Percentiles rank a stretch among this genome's conserved stretches.
These are phyloP conservation scores for Cicer bijugum DNA, from an alignment of 306 rosid species.

Conservation along the genomic window DNA sequence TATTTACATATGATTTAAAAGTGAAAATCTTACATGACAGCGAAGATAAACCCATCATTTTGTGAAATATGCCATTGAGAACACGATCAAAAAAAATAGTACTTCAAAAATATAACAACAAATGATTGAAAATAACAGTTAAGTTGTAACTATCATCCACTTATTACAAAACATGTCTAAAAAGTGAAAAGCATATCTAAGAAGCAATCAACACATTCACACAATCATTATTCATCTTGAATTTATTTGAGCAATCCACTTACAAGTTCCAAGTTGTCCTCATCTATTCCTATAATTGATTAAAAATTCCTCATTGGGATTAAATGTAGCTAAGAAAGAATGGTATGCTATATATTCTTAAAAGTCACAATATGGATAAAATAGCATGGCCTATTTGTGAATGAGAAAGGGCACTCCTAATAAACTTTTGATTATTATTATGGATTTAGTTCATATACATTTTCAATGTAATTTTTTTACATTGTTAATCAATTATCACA, in stretches of 20 bases:
- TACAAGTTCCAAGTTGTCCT: slow-evolving; percentile 21
- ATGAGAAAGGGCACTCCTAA: slow-evolving; percentile 22
- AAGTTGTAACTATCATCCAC: background rate
- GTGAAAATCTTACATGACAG: too few relatives aligned
- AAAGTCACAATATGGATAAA: slow-evolving; percentile 36
- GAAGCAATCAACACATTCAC: background rate
- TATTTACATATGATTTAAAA: too few relatives aligned
- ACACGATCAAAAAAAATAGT: background rate
- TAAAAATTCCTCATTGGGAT: background rate
- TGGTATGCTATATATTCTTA: slow-evolving; percentile 4
- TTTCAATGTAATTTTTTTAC: too few relatives aligned
- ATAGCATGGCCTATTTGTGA: slow-evolving; percentile 28
- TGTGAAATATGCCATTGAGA: slow-evolving; percentile 1
- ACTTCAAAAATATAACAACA: background rate
- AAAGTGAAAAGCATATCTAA: background rate
- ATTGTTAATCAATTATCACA: too few relatives aligned
- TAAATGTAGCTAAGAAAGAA: slow-evolving; percentile 13
- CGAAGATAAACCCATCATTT: too few relatives aligned
- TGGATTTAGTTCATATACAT: too few relatives aligned
- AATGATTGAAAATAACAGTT: slow-evolving; percentile 14
- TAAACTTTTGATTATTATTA: background rate
- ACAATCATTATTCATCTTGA: background rate
- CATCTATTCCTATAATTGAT: slow-evolving; percentile 27
- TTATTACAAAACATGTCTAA: background rate
- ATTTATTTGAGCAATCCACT: slow-evolving; percentile 1